Evolutionary conservation across 306 rosid genomes (phyloP).

Genomic region (Glycine latifolia): DNA sequence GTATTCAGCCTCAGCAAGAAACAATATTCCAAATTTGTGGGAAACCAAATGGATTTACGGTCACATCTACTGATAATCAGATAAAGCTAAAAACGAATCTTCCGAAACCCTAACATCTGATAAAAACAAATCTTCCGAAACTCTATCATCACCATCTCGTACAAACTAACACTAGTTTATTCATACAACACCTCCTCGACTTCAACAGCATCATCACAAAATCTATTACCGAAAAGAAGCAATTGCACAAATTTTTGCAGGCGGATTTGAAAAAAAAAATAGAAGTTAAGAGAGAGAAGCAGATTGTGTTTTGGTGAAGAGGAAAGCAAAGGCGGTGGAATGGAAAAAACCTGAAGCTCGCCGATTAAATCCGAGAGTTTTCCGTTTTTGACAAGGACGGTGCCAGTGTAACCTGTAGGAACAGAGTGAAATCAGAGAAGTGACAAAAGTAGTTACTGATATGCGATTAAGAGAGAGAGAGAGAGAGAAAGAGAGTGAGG

Average conservation of each 20-base stretch:
- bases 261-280: neutral
- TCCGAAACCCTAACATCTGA: constrained; percentile 37
- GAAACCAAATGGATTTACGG: constrained; percentile 10
- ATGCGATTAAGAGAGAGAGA: neutral
- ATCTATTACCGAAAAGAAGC: neutral
- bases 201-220: neutral
- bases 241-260: neutral
- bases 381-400: constrained; percentile 72
- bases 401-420: constrained; percentile 75
- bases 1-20: constrained; percentile 4
- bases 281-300: neutral
- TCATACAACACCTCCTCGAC: constrained; percentile 13
- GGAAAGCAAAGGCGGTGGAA: constrained; percentile 26
- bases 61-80: constrained; percentile 21
- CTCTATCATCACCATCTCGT: constrained; percentile 17
- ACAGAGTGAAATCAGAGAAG: constrained; percentile 39
- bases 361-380: constrained; percentile 78
- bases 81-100: constrained; percentile 5
- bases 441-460: neutral
- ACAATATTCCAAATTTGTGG: constrained; percentile 13
- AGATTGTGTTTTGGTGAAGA: neutral
- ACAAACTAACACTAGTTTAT: neutral
- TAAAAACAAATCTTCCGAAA: constrained; percentile 5
- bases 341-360: constrained; percentile 75
- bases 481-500: neutral